Evolutionary conservation across 108 stramenopile species (phyloP).

Genomic region (Aurantiochytrium sp.): DNA sequence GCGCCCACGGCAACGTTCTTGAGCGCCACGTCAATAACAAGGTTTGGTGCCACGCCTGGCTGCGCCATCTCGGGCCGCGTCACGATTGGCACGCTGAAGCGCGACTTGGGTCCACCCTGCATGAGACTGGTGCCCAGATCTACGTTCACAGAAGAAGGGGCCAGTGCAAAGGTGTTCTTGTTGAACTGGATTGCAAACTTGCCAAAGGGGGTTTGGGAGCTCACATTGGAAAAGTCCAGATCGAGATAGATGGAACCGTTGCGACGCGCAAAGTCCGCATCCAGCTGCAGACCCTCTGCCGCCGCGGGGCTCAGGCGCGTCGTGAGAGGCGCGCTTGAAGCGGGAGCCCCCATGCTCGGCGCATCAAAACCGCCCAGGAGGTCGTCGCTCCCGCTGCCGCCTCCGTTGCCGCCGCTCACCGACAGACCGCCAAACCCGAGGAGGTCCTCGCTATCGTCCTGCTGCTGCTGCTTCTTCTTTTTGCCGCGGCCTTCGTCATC

Average conservation of each 20-base stretch:
- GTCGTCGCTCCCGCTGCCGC: background rate
- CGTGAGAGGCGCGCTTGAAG: background rate
- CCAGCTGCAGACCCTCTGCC: background rate
- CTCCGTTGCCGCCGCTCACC: background rate
- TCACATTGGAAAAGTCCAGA: conserved; percentile 68
- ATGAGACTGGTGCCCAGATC: conserved; percentile 70
- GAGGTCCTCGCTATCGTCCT: background rate
- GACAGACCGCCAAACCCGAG: background rate
- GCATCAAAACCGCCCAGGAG: background rate
- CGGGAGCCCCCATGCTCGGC: background rate
- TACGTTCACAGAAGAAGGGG: conserved; percentile 48
- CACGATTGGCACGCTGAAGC: conserved; percentile 54
- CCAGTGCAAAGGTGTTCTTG: conserved; percentile 92
- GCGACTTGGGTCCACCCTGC: conserved; percentile 50
- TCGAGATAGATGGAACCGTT: conserved; percentile 49
- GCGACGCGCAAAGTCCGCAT: background rate
- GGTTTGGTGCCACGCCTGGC: conserved; percentile 42
- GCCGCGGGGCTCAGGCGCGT: background rate
- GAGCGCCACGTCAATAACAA: conserved; percentile 78
- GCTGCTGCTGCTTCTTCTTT: conserved; percentile 45
- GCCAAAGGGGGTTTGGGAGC: conserved; percentile 53
- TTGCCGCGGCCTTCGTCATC: conserved; percentile 35
- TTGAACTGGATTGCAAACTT: conserved; percentile 88
- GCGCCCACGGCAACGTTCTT: conserved; percentile 78
- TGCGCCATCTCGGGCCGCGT: conserved; percentile 68